phyloP scores from a whole-genome alignment of 345 rosid species.

The Stellera chamaejasme region DNA sequence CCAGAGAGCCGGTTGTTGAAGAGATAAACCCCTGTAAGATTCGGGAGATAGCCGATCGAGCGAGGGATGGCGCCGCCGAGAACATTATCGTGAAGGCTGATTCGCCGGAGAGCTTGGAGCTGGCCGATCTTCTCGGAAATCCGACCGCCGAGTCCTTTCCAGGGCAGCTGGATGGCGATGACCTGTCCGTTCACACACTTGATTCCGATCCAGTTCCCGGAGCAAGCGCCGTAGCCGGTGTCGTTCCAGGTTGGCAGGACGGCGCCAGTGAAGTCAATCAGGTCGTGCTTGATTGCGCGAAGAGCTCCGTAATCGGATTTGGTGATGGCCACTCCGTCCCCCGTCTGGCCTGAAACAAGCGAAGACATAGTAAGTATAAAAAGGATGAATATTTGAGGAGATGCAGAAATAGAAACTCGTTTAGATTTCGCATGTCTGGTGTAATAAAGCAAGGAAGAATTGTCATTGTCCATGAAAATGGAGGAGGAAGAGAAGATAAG shows the following conservation, averaged over 20 bases:
- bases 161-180: slow-evolving; percentile 82
- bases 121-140: slow-evolving; percentile 81
- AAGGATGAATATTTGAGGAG: slow-evolving; percentile 22
- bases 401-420: neutral
- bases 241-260: slow-evolving; percentile 67
- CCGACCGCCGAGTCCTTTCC: slow-evolving; percentile 75
- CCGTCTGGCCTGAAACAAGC: slow-evolving; percentile 35
- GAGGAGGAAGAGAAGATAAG: slow-evolving; percentile 14
- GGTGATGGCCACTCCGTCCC: slow-evolving; percentile 70
- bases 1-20: slow-evolving; percentile 90
- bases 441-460: neutral
- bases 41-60: slow-evolving; percentile 67
- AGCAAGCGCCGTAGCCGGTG: slow-evolving; percentile 54
- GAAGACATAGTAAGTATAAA: slow-evolving; percentile 23
- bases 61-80: slow-evolving; percentile 57
- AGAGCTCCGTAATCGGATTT: slow-evolving; percentile 62
- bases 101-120: slow-evolving; percentile 58
- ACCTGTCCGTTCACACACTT: slow-evolving; percentile 84
- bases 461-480: slow-evolving; percentile 25
- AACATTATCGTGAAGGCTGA: slow-evolving; percentile 79
- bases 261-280: slow-evolving; percentile 59
- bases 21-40: slow-evolving; percentile 75
- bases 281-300: slow-evolving; percentile 57
- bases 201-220: slow-evolving; percentile 88
- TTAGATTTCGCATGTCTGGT: neutral